phyloP scores from a whole-genome alignment of 2,329 filamentous ascomycete species.

The Colletotrichum viniferum region DNA sequence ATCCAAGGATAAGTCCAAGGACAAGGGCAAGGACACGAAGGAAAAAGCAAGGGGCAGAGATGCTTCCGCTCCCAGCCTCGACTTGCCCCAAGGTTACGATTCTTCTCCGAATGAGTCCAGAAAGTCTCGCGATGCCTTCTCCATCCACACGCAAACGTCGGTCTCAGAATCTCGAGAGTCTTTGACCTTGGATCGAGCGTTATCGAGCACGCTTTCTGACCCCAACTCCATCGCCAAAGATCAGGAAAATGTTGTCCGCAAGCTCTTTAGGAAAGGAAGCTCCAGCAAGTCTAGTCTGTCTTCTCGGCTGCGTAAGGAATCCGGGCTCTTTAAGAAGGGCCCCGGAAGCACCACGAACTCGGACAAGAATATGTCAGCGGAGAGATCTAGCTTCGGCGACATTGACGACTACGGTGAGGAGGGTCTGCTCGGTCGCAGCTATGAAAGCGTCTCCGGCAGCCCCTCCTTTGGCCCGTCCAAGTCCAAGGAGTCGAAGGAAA shows the following conservation, averaged over 20 bases:
- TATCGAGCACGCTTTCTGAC: constrained; percentile 64
- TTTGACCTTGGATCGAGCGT: constrained; percentile 56
- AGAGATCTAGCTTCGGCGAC: constrained; percentile 64
- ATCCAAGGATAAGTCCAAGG: constrained; percentile 36
- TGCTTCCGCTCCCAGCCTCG: constrained; percentile 40
- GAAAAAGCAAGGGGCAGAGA: constrained; percentile 42
- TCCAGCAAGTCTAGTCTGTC: constrained; percentile 69
- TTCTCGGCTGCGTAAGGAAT: constrained; percentile 59
- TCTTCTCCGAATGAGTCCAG: constrained; percentile 59
- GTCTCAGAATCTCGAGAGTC: constrained; percentile 64
- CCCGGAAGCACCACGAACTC: constrained; percentile 61
- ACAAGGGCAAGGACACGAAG: constrained; percentile 35
- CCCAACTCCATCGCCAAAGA: constrained; percentile 50
- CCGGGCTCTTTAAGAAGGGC: constrained; percentile 62
- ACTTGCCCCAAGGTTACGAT: constrained; percentile 40
- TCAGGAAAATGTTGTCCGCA: constrained; percentile 61
- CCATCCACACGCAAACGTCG: constrained; percentile 62
- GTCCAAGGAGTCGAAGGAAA: constrained; percentile 50
- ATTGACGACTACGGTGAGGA: constrained; percentile 57
- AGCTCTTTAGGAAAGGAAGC: constrained; percentile 69
- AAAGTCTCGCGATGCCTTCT: constrained; percentile 60
- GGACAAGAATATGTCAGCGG: constrained; percentile 59
- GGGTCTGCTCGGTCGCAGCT: constrained; percentile 50
- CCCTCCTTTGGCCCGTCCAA: constrained; percentile 58
- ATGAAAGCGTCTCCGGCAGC: constrained; percentile 61